A percentile compares a stretch with the other conserved stretches of the same genome.
Conservation (phyloP, 2,329 filamentous ascomycete genomes). For the Spiromastix sp. region DNA sequence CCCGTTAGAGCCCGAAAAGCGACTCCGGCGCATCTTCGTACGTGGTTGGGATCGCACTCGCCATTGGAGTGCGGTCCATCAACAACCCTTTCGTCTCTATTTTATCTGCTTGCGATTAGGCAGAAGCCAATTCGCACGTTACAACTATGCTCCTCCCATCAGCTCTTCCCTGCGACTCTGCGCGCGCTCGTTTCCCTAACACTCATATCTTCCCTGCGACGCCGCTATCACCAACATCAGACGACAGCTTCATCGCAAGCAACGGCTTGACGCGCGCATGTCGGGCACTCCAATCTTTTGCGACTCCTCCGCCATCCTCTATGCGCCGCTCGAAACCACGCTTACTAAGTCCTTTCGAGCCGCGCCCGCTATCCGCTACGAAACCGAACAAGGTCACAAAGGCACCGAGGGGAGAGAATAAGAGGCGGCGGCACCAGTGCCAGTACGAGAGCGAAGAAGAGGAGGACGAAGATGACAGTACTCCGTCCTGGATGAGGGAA, state of each 20-base stretch:
- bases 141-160: constrained; percentile 32
- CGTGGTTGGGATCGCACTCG: too few species aligned
- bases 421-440: constrained; percentile 21
- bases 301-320: constrained; percentile 30
- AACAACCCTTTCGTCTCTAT: too few species aligned
- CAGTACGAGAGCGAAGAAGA: constrained; percentile 22
- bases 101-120: too few species aligned
- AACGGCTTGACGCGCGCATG: constrained; percentile 32
- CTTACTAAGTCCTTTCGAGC: constrained; percentile 30
- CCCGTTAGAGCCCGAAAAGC: constrained; percentile 4
- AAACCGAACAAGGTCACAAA: constrained; percentile 21
- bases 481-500: constrained; percentile 11
- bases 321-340: constrained; percentile 24
- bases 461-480: constrained; percentile 9
- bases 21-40: constrained; percentile 10
- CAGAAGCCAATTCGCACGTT: too few species aligned
- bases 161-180: constrained; percentile 33
- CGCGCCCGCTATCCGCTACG: constrained; percentile 17
- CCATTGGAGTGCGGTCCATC: too few species aligned
- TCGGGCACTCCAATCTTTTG: constrained; percentile 32
- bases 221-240: constrained; percentile 28
- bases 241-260: constrained; percentile 22
- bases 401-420: constrained; percentile 10
- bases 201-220: constrained; percentile 27
- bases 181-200: constrained; percentile 24